Evolutionary conservation across 208 protist species (phyloP).

Genomic region (Tetramitus jugosus): DNA sequence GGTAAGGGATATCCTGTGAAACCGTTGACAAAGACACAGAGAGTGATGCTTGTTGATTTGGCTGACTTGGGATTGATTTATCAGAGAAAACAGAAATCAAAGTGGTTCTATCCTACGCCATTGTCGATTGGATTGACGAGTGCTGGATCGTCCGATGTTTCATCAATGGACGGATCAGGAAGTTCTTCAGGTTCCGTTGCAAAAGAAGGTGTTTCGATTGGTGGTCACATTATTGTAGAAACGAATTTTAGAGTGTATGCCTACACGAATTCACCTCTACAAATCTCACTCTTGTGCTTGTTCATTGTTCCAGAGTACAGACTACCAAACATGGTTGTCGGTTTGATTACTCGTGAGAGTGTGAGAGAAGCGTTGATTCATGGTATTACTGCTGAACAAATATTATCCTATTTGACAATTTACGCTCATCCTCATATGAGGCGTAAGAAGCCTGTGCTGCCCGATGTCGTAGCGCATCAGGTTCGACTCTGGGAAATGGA

Average conservation of each 20-base stretch:
- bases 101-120: background rate
- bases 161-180: background rate
- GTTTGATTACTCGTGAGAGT: background rate
- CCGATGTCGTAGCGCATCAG: conserved; percentile 13
- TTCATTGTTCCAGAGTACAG: conserved; percentile 6
- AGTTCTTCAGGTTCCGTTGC: background rate
- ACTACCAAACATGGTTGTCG: conserved; percentile 20
- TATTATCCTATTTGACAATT: background rate
- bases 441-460: background rate
- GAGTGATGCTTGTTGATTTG: background rate
- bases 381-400: conserved; percentile 18
- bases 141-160: background rate
- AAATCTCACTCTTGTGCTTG: conserved; percentile 2
- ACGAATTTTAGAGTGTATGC: conserved; percentile 27
- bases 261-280: conserved; percentile 23
- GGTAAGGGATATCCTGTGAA: conserved; percentile 12
- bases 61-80: conserved; percentile 18
- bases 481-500: conserved; percentile 22
- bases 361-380: conserved; percentile 6
- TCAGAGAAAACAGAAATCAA: conserved; percentile 8
- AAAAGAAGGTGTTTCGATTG: too few relatives aligned
- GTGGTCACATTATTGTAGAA: conserved; percentile 24
- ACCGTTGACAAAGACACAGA: conserved; percentile 1
- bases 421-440: conserved; percentile 24
- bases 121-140: background rate